Conservation (phyloP, 208 protist genomes). For the Zelonia costaricensis region DNA sequence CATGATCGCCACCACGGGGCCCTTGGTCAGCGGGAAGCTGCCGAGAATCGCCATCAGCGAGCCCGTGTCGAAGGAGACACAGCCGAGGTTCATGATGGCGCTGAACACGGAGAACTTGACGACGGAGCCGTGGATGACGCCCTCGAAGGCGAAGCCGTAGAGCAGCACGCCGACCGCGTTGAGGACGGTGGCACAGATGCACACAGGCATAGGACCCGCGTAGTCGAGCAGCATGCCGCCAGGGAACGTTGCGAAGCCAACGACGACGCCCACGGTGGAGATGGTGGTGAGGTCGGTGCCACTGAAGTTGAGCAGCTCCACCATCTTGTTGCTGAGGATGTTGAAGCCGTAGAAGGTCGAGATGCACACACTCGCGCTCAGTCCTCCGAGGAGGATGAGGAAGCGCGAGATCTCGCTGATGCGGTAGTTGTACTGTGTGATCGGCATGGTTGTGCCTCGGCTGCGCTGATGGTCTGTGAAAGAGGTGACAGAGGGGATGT, state of each 20-base stretch:
- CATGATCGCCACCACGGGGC: constrained; percentile 77
- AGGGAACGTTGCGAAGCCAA: constrained; percentile 62
- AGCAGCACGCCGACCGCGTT: constrained; percentile 63
- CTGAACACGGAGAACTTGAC: constrained; percentile 69
- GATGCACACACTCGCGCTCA: no score
- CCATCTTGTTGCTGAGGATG: constrained; percentile 64
- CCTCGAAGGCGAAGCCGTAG: constrained; percentile 68
- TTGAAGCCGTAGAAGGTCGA: constrained; percentile 82
- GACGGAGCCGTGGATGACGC: constrained; percentile 40
- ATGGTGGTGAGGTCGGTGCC: constrained; percentile 82
- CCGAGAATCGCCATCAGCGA: constrained; percentile 82
- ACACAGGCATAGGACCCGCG: constrained; percentile 56
- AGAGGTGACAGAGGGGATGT: no score
- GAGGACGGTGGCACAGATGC: constrained; percentile 37
- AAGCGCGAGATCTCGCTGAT: no score
- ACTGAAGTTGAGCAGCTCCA: constrained; percentile 53
- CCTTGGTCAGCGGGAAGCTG: constrained; percentile 76
- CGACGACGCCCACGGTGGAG: constrained; percentile 76
- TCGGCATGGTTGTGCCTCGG: no score
- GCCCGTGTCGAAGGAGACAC: constrained; percentile 56
- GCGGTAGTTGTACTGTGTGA: no score
- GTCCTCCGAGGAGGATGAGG: no score
- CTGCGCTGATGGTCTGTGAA: no score
- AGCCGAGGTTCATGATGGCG: constrained; percentile 65
- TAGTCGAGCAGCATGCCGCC: constrained; percentile 77